Evolutionary conservation across 768 basidiomycete species (phyloP).

Genomic region (Lyophyllum shimeji): DNA sequence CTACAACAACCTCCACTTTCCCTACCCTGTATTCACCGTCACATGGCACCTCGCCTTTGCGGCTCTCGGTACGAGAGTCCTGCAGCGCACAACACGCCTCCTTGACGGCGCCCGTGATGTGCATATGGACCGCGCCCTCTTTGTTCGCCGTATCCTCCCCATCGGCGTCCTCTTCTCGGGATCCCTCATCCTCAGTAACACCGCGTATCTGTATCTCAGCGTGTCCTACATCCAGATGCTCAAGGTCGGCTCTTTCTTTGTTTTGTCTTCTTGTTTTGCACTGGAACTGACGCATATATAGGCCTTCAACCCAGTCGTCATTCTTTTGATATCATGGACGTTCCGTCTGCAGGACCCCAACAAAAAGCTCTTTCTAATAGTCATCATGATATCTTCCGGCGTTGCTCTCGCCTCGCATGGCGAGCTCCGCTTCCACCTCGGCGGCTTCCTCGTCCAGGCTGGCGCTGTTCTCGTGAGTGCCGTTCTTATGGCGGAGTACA

Average conservation of each 20-base stretch:
- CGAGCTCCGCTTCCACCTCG: conserved; percentile 80
- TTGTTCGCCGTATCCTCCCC: conserved; percentile 84
- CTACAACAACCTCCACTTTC: conserved; percentile 81
- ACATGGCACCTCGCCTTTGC: conserved; percentile 83
- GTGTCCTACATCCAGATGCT: conserved; percentile 98
- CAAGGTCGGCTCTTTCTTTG: conserved; percentile 48
- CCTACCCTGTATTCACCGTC: conserved; percentile 90
- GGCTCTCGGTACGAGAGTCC: conserved; percentile 81
- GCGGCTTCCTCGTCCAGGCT: conserved; percentile 87
- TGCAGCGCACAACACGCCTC: conserved; percentile 79
- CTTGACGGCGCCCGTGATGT: conserved; percentile 80
- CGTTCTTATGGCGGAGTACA: not conserved
- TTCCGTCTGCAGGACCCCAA: conserved; percentile 89
- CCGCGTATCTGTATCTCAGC: conserved; percentile 87
- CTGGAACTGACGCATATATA: conserved; percentile 25
- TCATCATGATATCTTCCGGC: conserved; percentile 87
- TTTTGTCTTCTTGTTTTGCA: conserved; percentile 11
- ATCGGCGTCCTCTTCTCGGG: conserved; percentile 94
- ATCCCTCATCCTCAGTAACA: conserved; percentile 87
- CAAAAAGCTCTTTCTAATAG: conserved; percentile 76
- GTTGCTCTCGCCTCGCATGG: conserved; percentile 90
- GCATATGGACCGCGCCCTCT: conserved; percentile 76
- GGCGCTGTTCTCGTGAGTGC: conserved; percentile 77
- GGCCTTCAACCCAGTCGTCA: conserved; percentile 90
- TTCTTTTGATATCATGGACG: conserved; percentile 90